Percentiles rank a stretch among this genome's conserved stretches.
phyloP scores from a whole-genome alignment of 192 early-diverging fungal genomes.

The Funneliformis geosporum region DNA sequence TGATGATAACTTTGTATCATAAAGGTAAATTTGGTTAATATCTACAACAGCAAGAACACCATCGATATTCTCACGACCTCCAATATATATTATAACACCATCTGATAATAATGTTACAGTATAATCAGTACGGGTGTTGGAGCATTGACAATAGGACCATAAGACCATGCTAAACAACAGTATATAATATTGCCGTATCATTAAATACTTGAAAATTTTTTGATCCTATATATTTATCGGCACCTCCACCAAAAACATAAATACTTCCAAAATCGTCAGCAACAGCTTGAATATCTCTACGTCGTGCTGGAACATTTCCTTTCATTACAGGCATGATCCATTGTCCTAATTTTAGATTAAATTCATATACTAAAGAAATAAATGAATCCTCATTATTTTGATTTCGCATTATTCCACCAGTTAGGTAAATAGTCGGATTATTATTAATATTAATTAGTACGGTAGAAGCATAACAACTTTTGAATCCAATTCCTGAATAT shows the following conservation, averaged over 20 bases:
- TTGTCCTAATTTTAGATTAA: background rate
- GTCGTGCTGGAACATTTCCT: background rate
- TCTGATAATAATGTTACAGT: background rate
- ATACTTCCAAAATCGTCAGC: background rate
- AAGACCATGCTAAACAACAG: background rate
- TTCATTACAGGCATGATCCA: background rate
- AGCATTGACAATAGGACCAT: background rate
- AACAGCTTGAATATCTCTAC: background rate
- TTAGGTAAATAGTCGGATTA: background rate
- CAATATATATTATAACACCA: background rate
- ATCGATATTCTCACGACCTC: background rate
- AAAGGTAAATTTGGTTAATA: background rate
- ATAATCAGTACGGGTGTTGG: background rate
- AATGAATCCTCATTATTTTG: background rate
- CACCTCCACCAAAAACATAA: slow-evolving; percentile 8
- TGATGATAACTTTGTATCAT: background rate
- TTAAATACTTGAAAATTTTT: background rate
- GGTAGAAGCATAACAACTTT: no score
- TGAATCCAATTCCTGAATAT: no score
- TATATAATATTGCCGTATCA: background rate
- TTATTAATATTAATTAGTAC: no score
- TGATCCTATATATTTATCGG: background rate
- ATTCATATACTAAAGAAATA: background rate
- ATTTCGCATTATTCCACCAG: background rate
- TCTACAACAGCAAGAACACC: background rate